These are phyloP conservation scores for Isoetes taiwanensis DNA, from an alignment of 75 land plant genomes.

Conservation along the genomic window DNA sequence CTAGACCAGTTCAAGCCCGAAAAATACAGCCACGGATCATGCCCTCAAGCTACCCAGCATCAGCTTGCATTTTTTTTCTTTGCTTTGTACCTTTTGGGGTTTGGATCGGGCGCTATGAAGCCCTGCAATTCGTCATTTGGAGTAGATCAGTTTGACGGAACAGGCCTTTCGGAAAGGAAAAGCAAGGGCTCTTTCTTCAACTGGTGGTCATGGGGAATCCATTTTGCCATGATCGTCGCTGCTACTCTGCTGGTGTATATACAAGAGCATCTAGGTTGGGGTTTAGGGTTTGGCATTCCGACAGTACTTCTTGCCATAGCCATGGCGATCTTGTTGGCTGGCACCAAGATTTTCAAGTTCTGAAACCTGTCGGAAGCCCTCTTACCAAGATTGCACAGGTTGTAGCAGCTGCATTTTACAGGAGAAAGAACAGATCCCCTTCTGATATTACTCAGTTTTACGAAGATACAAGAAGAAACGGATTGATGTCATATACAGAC, in stretches of 20 bases:
- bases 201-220: slow-evolving; percentile 20
- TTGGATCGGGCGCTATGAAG: slow-evolving; percentile 33
- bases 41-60: slow-evolving; percentile 5
- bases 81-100: slow-evolving; percentile 24
- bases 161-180: background rate
- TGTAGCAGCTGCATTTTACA: too few relatives aligned
- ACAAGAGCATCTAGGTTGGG: slow-evolving; percentile 27
- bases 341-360: slow-evolving; percentile 28
- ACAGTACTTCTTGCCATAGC: slow-evolving; percentile 18
- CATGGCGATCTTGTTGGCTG: slow-evolving; percentile 33
- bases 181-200: slow-evolving; percentile 18
- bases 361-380: too few relatives aligned
- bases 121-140: slow-evolving; percentile 20
- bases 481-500: too few relatives aligned
- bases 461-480: too few relatives aligned
- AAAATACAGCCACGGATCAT: background rate
- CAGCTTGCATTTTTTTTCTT: slow-evolving; percentile 19
- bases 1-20: slow-evolving; percentile 8
- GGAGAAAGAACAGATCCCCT: too few relatives aligned
- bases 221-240: background rate
- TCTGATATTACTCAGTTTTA: too few relatives aligned
- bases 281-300: slow-evolving; percentile 27
- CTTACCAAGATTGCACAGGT: too few relatives aligned
- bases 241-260: slow-evolving; percentile 9
- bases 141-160: slow-evolving; percentile 18